Evolutionary conservation across 2,329 filamentous ascomycete species (phyloP).

Genomic region (Cladophialophora carrionii): DNA sequence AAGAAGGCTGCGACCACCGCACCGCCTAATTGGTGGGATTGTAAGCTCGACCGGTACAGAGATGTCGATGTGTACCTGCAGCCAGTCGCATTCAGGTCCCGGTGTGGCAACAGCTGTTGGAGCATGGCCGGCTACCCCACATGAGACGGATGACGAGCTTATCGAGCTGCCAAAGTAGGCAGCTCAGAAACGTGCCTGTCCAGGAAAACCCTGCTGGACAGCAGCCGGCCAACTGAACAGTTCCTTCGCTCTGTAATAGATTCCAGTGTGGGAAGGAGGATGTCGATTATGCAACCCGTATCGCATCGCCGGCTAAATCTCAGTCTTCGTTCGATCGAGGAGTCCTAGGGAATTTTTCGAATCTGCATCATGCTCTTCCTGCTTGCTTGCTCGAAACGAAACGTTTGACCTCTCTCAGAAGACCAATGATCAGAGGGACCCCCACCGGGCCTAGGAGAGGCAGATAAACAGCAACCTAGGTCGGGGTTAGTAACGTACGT

Average conservation of each 20-base stretch:
- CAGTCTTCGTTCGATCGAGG: background rate
- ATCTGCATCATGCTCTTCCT: slow-evolving; percentile 22
- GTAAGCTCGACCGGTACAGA: background rate
- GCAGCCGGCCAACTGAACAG: background rate
- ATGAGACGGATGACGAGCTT: slow-evolving; percentile 13
- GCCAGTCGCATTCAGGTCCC: background rate
- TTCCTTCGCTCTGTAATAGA: background rate
- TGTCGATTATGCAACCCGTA: background rate
- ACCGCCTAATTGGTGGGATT: slow-evolving; percentile 1
- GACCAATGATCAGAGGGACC: slow-evolving; percentile 82
- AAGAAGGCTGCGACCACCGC: background rate
- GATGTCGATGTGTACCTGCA: slow-evolving; percentile 6
- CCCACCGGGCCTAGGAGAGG: slow-evolving; percentile 87
- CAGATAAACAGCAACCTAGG: slow-evolving; percentile 82
- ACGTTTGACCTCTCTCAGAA: slow-evolving; percentile 77
- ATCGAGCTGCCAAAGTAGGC: slow-evolving; percentile 30
- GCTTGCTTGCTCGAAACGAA: slow-evolving; percentile 42
- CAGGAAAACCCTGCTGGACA: background rate
- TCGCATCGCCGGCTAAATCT: background rate
- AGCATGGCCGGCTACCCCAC: slow-evolving; percentile 14
- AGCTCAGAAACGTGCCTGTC: slow-evolving; percentile 21
- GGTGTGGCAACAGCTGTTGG: background rate
- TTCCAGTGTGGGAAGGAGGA: background rate
- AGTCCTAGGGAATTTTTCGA: background rate
- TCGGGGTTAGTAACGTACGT: background rate